phyloP scores from a whole-genome alignment of 495 filamentous ascomycete genomes.

The Xylaria scruposa region DNA sequence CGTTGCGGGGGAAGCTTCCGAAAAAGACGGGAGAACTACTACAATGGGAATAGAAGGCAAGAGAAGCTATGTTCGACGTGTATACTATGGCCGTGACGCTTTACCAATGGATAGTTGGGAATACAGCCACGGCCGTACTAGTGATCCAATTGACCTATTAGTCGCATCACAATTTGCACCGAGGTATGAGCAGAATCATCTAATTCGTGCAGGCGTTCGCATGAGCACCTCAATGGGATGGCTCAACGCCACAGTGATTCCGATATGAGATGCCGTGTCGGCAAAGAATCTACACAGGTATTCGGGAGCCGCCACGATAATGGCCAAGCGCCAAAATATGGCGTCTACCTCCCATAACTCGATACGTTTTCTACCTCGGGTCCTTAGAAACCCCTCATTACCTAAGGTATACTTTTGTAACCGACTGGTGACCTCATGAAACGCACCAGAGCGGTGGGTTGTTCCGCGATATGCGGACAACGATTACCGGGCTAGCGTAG shows the following conservation, averaged over 20 bases:
- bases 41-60: slow-evolving; percentile 1
- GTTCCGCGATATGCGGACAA: background rate
- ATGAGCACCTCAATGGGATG: background rate
- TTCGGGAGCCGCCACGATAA: background rate
- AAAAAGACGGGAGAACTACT: background rate
- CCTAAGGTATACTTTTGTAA: background rate
- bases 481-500: background rate
- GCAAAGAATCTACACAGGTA: background rate
- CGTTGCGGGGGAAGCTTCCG: slow-evolving; percentile 11
- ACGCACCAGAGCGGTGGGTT: background rate
- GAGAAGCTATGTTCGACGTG: background rate
- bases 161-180: background rate
- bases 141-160: background rate
- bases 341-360: background rate
- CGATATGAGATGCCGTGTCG: background rate
- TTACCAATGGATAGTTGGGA: background rate
- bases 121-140: background rate
- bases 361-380: background rate
- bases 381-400: background rate
- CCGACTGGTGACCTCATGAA: slow-evolving; percentile 5
- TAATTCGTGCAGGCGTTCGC: background rate
- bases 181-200: background rate
- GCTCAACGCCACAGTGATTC: background rate
- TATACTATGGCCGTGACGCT: background rate
- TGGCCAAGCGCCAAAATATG: background rate